phyloP scores from a whole-genome alignment of 2,329 filamentous ascomycete species.

The Lecanicillium sp. region DNA sequence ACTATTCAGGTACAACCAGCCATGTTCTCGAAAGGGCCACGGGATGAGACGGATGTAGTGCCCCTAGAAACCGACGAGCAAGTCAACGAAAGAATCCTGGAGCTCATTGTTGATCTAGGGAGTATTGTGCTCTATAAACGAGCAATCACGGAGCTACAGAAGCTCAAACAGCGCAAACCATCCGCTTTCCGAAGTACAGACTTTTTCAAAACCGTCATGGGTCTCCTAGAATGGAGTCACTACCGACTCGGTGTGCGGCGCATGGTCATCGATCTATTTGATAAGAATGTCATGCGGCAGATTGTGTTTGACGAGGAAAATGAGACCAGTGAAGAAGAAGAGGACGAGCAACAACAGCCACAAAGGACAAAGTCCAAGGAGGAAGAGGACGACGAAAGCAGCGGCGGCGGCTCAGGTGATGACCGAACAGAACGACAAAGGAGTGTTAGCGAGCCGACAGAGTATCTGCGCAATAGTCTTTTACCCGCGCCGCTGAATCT shows the following conservation, averaged over 20 bases:
- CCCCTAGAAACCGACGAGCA: constrained; percentile 48
- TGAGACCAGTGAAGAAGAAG: constrained; percentile 54
- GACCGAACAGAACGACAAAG: constrained; percentile 51
- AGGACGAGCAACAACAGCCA: constrained; percentile 14
- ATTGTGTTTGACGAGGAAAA: constrained; percentile 68
- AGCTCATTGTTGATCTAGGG: constrained; percentile 78
- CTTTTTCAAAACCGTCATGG: constrained; percentile 80
- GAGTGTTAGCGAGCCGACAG: constrained; percentile 38
- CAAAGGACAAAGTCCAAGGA: constrained; percentile 5
- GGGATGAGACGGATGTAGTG: constrained; percentile 32
- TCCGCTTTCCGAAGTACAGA: constrained; percentile 65
- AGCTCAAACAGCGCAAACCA: constrained; percentile 69
- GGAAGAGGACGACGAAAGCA: constrained; percentile 25
- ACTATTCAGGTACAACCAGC: constrained; percentile 40
- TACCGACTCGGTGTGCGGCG: constrained; percentile 81
- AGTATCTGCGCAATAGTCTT: constrained; percentile 22
- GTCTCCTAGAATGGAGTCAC: constrained; percentile 78
- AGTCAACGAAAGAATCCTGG: constrained; percentile 72
- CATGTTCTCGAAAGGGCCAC: constrained; percentile 30
- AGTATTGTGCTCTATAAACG: constrained; percentile 91
- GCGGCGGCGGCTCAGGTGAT: constrained; percentile 36
- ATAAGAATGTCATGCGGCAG: constrained; percentile 75
- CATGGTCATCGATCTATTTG: constrained; percentile 89
- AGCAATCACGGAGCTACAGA: constrained; percentile 70
- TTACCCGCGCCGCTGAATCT: constrained; percentile 25